Evolutionary conservation across 495 filamentous ascomycete species (phyloP), one percentile per base, ranked within the genome.

Genomic region (Neurospora sp.): DNA sequence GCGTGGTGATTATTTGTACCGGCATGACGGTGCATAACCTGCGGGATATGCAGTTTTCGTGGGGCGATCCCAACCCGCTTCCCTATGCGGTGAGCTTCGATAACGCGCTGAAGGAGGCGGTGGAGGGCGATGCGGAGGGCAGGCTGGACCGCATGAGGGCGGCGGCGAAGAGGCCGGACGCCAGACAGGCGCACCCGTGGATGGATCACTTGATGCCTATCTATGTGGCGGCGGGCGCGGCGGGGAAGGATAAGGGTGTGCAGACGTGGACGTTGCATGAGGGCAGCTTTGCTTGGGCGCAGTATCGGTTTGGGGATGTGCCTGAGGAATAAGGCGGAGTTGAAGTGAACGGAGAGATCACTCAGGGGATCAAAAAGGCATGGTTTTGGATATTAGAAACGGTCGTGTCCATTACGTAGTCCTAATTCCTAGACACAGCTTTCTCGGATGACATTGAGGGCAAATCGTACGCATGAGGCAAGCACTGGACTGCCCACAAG

Each of bases 11-110:
- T 68, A 89, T 97, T 59, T 87, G 88, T 22, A 90, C 92, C 0
- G 93, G 94, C n/a, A 94, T 95, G 93, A 91, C 91, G 1, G 94
- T 94, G 31, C 93, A 96, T 77, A 96, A 96, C 78, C 84, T 94
- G 44, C 85, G 89, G n/a, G 92, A 94, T 75, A 31, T 91, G 73
- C 83, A 84, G 12, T 82, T 82, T 69, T 78, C 84, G 2, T 81
- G 78, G 70, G 85, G 81, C 6, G 80, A 83, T n/a, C 76, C 85
- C 20, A 77, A 73, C 18, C 86, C 88, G 2, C 46, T 90, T 77
- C 89, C 89, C n/a, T 93, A 94, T 79, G 84, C 86, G n/a, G 84
- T 84, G 22, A 89, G 88, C 61, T 97, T 97, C 74, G 92, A 96
- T 80, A 86, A 91, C 46, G 93, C 92, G 14, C 83, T 96, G 27